Evolutionary conservation across 1,284 basidiomycete genomes (phyloP), one percentile per base, ranked within the genome.

Genomic region (Puccinia novopanici): DNA sequence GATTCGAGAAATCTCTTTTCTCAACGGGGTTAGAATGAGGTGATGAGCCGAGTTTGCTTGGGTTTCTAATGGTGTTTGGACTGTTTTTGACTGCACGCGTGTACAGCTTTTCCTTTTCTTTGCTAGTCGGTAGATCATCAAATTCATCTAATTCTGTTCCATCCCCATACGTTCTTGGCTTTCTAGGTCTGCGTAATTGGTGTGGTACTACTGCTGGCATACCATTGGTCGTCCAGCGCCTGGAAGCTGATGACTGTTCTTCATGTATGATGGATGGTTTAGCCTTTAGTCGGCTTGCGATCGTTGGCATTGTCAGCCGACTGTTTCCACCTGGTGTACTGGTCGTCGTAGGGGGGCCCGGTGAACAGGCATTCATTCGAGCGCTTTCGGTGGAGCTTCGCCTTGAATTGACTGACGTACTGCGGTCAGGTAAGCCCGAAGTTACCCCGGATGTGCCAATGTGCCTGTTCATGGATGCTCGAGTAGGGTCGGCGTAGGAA

Each of bases 141-240:
- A 98, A 90, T 0, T 86, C 91, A 84, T 98, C 95, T 68, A 98
- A 88, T 86, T 98, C 95, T 10, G 93, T 94, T 8, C 95, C 95
- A 85, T 97, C 94, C 2, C 95, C 94, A 85, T 92, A 98, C 22
- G 89, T 88, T 81, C 90, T 88, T 80, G 88, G 87, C 71, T 91
- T 89, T 84, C 92, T 92, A 2, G 93, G 92, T 83, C 90, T 34
- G 52, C 75, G 45, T 50, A 78, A 24, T n/a, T 78, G 75, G 13
- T 68, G 61, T 34, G 75, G 63, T 27, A 65, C 40, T 13, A 68
- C 55, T 4, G 63, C 55, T n/a, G 63, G 34, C 4, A 40, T 63
- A 0, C 75, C 63, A 54, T 61, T 65, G 6, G 57, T 24, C 24
- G n/a, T 50, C 61, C 59, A 65, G 17, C 74, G 59, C 45, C 19